Percentiles rank a stretch among this genome's conserved stretches.
phyloP scores from a whole-genome alignment of 2,329 filamentous ascomycete species.

The Aureobasidium pullulans region DNA sequence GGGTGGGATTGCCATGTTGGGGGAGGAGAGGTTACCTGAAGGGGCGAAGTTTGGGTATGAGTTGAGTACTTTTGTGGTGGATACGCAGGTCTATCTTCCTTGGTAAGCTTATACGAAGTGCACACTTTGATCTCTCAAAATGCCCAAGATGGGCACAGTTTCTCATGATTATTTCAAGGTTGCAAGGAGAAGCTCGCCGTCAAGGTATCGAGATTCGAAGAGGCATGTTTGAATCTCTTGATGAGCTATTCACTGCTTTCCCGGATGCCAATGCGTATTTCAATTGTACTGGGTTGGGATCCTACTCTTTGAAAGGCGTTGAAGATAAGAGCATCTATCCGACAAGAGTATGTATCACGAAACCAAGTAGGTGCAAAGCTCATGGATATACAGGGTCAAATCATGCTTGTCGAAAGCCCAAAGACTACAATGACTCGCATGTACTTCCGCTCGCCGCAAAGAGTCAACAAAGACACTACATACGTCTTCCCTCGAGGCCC shows the following conservation, averaged over 20 bases:
- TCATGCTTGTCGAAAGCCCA: conserved; percentile 66
- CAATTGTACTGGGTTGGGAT: conserved; percentile 72
- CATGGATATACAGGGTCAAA: conserved; percentile 49
- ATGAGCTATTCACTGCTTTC: conserved; percentile 45
- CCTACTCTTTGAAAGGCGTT: conserved; percentile 68
- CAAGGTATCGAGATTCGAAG: conserved; percentile 1
- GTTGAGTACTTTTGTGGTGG: conserved; percentile 1
- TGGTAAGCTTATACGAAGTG: neutral
- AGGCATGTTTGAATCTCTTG: conserved; percentile 56
- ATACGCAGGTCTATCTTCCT: conserved; percentile 12
- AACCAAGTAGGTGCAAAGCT: neutral
- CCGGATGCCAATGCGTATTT: conserved; percentile 47
- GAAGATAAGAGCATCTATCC: conserved; percentile 55
- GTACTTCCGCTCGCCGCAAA: conserved; percentile 12
- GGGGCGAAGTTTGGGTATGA: conserved; percentile 11
- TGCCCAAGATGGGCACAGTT: neutral
- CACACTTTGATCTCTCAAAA: neutral
- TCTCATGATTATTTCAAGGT: neutral
- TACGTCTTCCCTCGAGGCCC: conserved; percentile 10
- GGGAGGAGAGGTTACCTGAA: neutral
- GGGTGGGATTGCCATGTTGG: neutral
- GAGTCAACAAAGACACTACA: conserved; percentile 10
- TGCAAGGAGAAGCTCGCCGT: conserved; percentile 1
- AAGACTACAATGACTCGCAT: conserved; percentile 23
- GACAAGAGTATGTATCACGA: neutral